Base-by-base conservation (phyloP, 73 alveolate genomes). In the Paramecium tetraurelia region DNA sequence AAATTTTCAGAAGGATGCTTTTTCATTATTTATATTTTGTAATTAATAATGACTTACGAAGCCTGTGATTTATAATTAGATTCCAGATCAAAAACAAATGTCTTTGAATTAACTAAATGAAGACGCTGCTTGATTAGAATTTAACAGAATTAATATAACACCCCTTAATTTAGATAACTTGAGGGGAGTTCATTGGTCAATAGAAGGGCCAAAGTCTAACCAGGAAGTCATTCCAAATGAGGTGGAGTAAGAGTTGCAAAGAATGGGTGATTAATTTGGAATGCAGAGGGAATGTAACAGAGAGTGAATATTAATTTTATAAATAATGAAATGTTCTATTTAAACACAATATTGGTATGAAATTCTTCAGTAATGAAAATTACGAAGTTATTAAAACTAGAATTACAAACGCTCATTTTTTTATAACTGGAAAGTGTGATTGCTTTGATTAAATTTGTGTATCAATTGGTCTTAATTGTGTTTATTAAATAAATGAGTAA, bases 1-100 rank as follows among this genome's bases (percentile, higher is more conserved):
- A 75, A 16, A 41, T 41, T 75, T n/a, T 75, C 59, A 29, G 87
- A 63, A 12, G 41, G 41, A 33, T 63, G 84, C 46, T 63, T 63
- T 27, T 31, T 27, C 84, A 63, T 63, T 63, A 53, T 53, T 53
- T 53, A 53, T 53, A n/a, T 53, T 53, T 53, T 53, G 69, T 63
- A 33, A 63, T 63, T 63, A 63, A 63, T 63, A 80, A 80, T 80
- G 90, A 46, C 50, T 63, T 63, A 27, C 84, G 84, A 63, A 63
- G 24, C 27, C 6, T 63, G 48, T 33, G 84, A 63, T 24, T 14
- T 63, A 27, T 80, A 80, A 48, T 20, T 76, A 33, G 76, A 80
- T 46, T 24, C 77, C 22, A 41, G 76, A 7, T 80, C 90, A 21
- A 44, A 50, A 80, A 58, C 90, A 43, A 80, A 80, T 80, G 90